Base-by-base conservation (phyloP, 768 basidiomycete species). In the Tubosaeta sp. region DNA sequence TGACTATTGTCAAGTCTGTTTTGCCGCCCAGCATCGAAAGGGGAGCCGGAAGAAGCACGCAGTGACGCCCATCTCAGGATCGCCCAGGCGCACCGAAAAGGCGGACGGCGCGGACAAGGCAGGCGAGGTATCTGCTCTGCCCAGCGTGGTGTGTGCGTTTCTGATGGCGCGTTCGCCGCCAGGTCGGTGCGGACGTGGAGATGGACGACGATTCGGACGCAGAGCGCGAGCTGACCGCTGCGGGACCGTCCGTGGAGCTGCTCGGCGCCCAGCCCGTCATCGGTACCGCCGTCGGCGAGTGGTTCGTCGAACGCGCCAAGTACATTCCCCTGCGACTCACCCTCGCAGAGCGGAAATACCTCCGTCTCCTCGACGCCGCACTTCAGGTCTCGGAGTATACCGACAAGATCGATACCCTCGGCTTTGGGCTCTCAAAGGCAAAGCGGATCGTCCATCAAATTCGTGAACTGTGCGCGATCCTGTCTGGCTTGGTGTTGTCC, bases 401-500 rank as follows among this genome's bases (percentile, higher is more conserved):
- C 38, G 90, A 93, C 74, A 90, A 90, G 64, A 88, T 92, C 29
- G 90, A 93, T 70, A 89, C 85, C 44, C 69, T 91, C 35, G 81
- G 85, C 2, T 91, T 83, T 53, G 82, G 86, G 6, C 71, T 87
- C 29, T 86, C 85, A 25, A 93, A 91, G 65, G 80, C 89, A n/a
- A 90, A 90, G 64, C 81, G 90, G 8, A 90, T 92, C 39, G 90
- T 93, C 3, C 78, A 85, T 48, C 90, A 92, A 63, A 90, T 93
- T 57, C 81, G 87, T 31, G 90, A 92, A 62, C 76, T 93, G 3
- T 93, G 90, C 58, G 86, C 90, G 3, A 90, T 93, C 61, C 81
- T 93, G 72, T 90, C 89, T 12, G 90, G 90, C 1, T 73, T 93
- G 19, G 71, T 93, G 35, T 74, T 93, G 16, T 83, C 87, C 9